Evolutionary conservation across 2,329 filamentous ascomycete genomes (phyloP), one percentile per base, ranked within the genome.

Genomic region (Rugonectria rugulosa): DNA sequence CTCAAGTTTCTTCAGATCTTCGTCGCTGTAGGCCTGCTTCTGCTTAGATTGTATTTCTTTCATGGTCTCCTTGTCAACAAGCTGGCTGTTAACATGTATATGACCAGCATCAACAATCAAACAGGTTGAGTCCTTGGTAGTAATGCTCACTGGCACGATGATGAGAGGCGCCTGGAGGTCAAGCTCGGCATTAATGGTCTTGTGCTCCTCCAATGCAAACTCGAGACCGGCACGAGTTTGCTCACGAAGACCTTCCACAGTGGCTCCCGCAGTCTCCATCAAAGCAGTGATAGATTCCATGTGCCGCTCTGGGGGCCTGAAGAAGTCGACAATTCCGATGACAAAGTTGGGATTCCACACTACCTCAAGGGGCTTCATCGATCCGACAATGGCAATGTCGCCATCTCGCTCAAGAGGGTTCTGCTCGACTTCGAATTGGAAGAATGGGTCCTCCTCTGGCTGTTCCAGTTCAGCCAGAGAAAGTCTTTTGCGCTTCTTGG

Each of bases 231-330:
- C 94, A 71, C 96, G 86, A 5, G 96, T 99, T 76, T 99, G 96
- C 72, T 98, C 93, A 27, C 96, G 86, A 55, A 99, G 81, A 7
- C 93, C 94, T 74, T 99, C 94, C 0, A 99, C 94, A 0, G 95
- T 99, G 2, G 94, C 94, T 20, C 95, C 93, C 5, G 95, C 95
- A 41, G 89, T 92, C 73, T 99, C 96, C 87, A 99, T 91, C 52
- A 99, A 81, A 2, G 95, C 96, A 11, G 88, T 90, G 65, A 99
- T 97, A 9, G 95, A 99, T 70, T 99, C 95, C 93, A 99, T 97
- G 71, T 99, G 96, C 45, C 93, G 85, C 72, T 97, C 93, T 0
- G 95, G 96, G 1, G 95, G 95, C 60, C 94, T 89, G 79, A 99
- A 99, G 78, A 99, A 99, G 65, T 92, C 92, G 48, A 89, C 91